These are phyloP conservation scores for Myriangium duriaei DNA, from an alignment of 2,329 filamentous ascomycete genomes.

Conservation along the genomic window DNA sequence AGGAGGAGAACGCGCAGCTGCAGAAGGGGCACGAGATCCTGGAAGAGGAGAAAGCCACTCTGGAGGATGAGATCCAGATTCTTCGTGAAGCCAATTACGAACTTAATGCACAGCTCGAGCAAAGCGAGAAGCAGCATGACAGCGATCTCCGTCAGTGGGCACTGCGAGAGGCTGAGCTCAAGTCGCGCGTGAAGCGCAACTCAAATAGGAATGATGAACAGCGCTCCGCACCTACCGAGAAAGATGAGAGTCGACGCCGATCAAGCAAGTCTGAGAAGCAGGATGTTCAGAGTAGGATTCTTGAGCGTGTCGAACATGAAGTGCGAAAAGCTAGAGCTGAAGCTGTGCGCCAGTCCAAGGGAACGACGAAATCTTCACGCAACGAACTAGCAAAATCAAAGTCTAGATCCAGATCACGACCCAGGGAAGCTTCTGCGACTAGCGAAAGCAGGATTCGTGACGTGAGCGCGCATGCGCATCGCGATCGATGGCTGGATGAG, in stretches of 20 bases:
- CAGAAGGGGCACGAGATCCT: slow-evolving; percentile 89
- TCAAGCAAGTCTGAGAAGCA: slow-evolving; percentile 3
- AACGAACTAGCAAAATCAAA: slow-evolving; percentile 14
- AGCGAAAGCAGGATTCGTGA: slow-evolving; percentile 14
- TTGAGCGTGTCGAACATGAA: slow-evolving; percentile 19
- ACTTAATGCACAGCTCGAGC: slow-evolving; percentile 26
- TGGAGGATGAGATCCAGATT: slow-evolving; percentile 50
- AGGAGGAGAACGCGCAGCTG: slow-evolving; percentile 42
- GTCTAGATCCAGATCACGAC: slow-evolving; percentile 12
- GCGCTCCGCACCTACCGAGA: neutral
- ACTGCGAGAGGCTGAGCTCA: slow-evolving; percentile 11
- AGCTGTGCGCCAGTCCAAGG: slow-evolving; percentile 10
- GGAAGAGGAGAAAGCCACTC: slow-evolving; percentile 55
- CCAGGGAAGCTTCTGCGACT: slow-evolving; percentile 12
- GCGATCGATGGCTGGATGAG: neutral
- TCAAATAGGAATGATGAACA: neutral
- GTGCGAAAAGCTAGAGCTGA: slow-evolving; percentile 16
- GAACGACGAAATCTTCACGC: neutral
- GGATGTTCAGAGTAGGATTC: slow-evolving; percentile 13
- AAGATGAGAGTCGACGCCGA: neutral
- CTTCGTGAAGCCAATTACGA: slow-evolving; percentile 30
- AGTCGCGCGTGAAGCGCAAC: slow-evolving; percentile 4
- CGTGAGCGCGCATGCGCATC: slow-evolving; percentile 12
- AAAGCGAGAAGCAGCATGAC: slow-evolving; percentile 39
- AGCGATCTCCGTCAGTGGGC: slow-evolving; percentile 17